Evolutionary conservation across 768 basidiomycete species (phyloP).

Genomic region (Phlebiopsis gigantea): DNA sequence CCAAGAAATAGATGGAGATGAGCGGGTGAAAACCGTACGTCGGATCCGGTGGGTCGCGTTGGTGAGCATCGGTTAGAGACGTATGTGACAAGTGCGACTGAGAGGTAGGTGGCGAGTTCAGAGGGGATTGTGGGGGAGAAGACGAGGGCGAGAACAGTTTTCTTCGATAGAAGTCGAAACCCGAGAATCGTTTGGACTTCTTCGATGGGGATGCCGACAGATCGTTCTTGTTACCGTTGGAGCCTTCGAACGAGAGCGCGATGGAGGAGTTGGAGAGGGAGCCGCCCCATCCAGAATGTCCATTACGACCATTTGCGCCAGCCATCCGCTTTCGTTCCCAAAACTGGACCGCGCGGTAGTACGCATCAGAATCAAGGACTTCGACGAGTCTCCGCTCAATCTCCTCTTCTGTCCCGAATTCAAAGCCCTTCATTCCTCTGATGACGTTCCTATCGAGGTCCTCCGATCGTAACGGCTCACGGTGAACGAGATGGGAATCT

Average conservation of each 20-base stretch:
- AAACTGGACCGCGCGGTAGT: slow-evolving; percentile 62
- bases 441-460: slow-evolving; percentile 87
- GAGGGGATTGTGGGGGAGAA: slow-evolving; percentile 47
- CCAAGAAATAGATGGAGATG: slow-evolving; percentile 94
- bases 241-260: slow-evolving; percentile 52
- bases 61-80: slow-evolving; percentile 39
- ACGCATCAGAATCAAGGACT: slow-evolving; percentile 74
- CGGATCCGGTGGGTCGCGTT: slow-evolving; percentile 62
- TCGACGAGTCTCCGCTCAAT: slow-evolving; percentile 69
- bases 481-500: slow-evolving; percentile 78
- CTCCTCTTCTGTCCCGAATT: slow-evolving; percentile 87
- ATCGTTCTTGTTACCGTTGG: slow-evolving; percentile 34
- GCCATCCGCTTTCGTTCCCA: slow-evolving; percentile 67
- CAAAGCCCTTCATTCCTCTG: slow-evolving; percentile 91
- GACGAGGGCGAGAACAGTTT: slow-evolving; percentile 69
- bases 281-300: slow-evolving; percentile 44
- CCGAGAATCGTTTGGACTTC: slow-evolving; percentile 86
- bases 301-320: slow-evolving; percentile 31
- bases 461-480: slow-evolving; percentile 83
- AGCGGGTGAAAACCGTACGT: slow-evolving; percentile 92
- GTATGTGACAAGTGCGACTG: slow-evolving; percentile 48
- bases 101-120: slow-evolving; percentile 57
- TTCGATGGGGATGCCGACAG: slow-evolving; percentile 29
- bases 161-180: slow-evolving; percentile 89
- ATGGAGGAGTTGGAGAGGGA: slow-evolving; percentile 66